Percentiles rank a stretch among this genome's conserved stretches.
These are phyloP conservation scores for Fusarium denticulatum DNA, from an alignment of 2,329 filamentous ascomycete species.

Conservation along the genomic window DNA sequence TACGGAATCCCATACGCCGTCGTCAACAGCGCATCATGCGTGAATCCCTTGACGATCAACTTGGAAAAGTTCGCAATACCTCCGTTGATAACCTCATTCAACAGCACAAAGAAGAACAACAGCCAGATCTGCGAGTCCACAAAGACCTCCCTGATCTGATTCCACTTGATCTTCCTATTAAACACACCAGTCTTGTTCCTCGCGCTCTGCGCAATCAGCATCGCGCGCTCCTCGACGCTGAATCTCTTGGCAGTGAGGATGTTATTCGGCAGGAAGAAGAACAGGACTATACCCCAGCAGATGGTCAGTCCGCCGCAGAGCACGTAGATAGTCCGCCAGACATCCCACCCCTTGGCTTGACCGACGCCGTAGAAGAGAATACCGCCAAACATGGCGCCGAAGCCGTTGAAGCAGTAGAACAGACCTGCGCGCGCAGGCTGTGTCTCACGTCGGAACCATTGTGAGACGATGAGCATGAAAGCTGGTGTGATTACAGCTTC, in stretches of 20 bases:
- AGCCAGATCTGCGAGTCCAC: constrained; percentile 63
- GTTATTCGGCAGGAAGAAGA: constrained; percentile 58
- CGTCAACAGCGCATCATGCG: constrained; percentile 49
- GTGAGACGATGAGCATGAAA: constrained; percentile 62
- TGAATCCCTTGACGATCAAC: constrained; percentile 62
- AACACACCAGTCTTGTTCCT: constrained; percentile 59
- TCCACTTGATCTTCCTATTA: constrained; percentile 59
- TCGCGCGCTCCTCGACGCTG: constrained; percentile 43
- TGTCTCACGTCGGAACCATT: constrained; percentile 59
- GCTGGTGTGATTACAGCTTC: constrained; percentile 61
- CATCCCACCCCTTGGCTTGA: constrained; percentile 55
- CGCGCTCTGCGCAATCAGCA: constrained; percentile 71
- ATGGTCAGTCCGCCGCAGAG: constrained; percentile 60
- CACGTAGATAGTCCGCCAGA: constrained; percentile 66
- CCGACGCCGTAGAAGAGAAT: constrained; percentile 64
- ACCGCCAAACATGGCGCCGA: constrained; percentile 55
- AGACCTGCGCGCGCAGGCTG: constrained; percentile 59
- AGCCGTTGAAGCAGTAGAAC: constrained; percentile 56
- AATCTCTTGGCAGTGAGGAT: constrained; percentile 50
- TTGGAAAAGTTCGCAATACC: constrained; percentile 67
- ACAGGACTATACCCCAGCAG: constrained; percentile 58
- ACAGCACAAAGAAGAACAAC: constrained; percentile 62
- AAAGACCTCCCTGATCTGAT: constrained; percentile 60
- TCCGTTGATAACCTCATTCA: constrained; percentile 64
- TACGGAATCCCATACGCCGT: constrained; percentile 64